Conservation (phyloP, 257 asterid genomes). For the Nemophila menziesii region DNA sequence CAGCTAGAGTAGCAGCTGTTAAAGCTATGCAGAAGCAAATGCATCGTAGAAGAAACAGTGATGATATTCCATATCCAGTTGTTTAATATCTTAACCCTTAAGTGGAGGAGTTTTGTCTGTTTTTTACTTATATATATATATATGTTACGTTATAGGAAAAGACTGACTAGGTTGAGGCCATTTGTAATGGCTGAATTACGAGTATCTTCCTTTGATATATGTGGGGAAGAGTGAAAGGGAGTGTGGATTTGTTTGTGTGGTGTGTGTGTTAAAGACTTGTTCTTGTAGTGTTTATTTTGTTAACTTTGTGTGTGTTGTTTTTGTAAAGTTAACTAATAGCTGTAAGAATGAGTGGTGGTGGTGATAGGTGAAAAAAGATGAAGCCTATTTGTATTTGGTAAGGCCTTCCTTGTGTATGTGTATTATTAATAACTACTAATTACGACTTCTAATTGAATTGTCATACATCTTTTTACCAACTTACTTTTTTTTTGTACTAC, state of each 20-base stretch:
- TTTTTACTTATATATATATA: slow-evolving; percentile 13
- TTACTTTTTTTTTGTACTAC: background rate
- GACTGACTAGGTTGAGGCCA: slow-evolving; percentile 8
- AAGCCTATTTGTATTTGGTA: no score
- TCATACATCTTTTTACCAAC: no score
- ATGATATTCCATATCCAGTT: slow-evolving; percentile 43
- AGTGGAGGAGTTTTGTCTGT: background rate
- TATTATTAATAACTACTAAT: slow-evolving; percentile 23
- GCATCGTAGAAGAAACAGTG: slow-evolving; percentile 51
- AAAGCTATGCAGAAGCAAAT: slow-evolving; percentile 81
- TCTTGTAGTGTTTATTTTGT: slow-evolving; percentile 4
- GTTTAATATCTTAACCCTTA: slow-evolving; percentile 9
- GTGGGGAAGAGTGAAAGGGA: slow-evolving; percentile 15
- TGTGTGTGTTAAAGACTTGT: background rate
- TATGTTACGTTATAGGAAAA: slow-evolving; percentile 8
- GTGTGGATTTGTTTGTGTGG: no score
- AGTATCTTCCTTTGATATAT: slow-evolving; percentile 13
- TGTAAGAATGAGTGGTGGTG: slow-evolving; percentile 36
- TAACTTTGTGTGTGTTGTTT: slow-evolving; percentile 5
- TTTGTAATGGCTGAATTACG: slow-evolving; percentile 17
- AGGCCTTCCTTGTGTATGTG: slow-evolving; percentile 23
- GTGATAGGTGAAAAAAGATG: slow-evolving; percentile 31
- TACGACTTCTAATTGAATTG: no score
- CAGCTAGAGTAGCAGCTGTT: slow-evolving; percentile 83
- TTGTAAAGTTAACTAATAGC: slow-evolving; percentile 44